A percentile compares a stretch with the other conserved stretches of the same genome.
Evolutionary conservation across 495 filamentous ascomycete genomes (phyloP).

Genomic region (Chaetomium cochliodes): DNA sequence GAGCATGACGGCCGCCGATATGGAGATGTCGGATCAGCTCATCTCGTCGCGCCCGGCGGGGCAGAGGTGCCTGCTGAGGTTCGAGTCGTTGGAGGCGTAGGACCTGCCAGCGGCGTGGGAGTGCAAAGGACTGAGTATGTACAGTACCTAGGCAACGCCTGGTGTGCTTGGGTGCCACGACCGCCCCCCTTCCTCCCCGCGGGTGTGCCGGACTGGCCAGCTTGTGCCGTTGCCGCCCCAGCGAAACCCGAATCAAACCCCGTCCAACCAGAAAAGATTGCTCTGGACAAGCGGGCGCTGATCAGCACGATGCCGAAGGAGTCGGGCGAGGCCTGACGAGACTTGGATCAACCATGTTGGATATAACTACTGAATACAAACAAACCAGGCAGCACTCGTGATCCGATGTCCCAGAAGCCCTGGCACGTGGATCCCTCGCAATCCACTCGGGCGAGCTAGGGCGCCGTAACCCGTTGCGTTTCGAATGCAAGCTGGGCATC

Average conservation of each 20-base stretch:
- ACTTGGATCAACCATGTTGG: conserved; percentile 1
- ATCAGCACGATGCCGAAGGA: not conserved
- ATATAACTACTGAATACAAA: not conserved
- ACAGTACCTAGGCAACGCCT: not conserved
- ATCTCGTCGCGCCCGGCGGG: conserved; percentile 58
- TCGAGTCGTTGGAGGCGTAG: conserved; percentile 29
- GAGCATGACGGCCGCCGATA: conserved; percentile 52
- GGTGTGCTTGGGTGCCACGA: not conserved
- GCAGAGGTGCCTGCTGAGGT: conserved; percentile 52
- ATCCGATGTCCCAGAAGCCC: not conserved
- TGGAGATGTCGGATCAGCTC: conserved; percentile 61
- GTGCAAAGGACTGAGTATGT: too few species aligned
- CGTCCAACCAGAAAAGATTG: not conserved
- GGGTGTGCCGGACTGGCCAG: not conserved
- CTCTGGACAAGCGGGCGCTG: not conserved
- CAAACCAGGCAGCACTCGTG: not conserved
- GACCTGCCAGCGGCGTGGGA: not conserved
- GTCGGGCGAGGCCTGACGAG: not conserved
- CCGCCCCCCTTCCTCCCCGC: too few species aligned
- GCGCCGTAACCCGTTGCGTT: not conserved
- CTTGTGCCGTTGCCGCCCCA: not conserved
- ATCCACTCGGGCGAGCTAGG: not conserved
- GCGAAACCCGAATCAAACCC: not conserved
- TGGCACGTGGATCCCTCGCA: not conserved
- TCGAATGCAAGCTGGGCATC: not conserved